Conservation (phyloP, 1,139 yeast species). For the Pichia sp. region DNA sequence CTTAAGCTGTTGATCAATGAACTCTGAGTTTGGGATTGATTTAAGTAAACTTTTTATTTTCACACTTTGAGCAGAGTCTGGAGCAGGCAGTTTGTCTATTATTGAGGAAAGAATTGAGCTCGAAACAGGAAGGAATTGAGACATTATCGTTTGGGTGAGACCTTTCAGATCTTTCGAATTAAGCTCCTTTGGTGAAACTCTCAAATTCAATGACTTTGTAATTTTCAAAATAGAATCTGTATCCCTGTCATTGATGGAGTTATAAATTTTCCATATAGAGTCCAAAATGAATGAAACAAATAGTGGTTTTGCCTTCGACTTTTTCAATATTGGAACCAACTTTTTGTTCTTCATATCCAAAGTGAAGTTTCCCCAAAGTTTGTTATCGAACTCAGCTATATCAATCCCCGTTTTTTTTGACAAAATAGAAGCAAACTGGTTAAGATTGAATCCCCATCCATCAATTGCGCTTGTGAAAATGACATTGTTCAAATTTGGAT, state of each 20-base stretch:
- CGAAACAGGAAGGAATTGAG: slow-evolving; percentile 94
- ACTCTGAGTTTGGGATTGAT: slow-evolving; percentile 48
- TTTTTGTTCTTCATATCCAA: slow-evolving; percentile 87
- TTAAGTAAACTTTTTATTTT: slow-evolving; percentile 68
- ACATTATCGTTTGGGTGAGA: slow-evolving; percentile 65
- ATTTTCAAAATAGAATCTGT: slow-evolving; percentile 72
- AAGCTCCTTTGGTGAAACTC: slow-evolving; percentile 70
- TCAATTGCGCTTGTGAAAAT: slow-evolving; percentile 92
- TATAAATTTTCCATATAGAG: slow-evolving; percentile 89
- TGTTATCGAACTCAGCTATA: slow-evolving; percentile 70
- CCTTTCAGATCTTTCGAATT: slow-evolving; percentile 72
- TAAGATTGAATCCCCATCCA: slow-evolving; percentile 95
- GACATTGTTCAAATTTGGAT: slow-evolving; percentile 88
- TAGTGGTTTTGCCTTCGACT: slow-evolving; percentile 62
- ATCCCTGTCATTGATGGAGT: slow-evolving; percentile 63
- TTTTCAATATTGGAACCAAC: slow-evolving; percentile 57
- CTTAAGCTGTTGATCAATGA: slow-evolving; percentile 48
- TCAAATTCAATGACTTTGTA: slow-evolving; percentile 63
- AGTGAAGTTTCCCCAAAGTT: slow-evolving; percentile 94
- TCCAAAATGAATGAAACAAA: slow-evolving; percentile 87
- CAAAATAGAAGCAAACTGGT: slow-evolving; percentile 84
- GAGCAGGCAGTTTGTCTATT: slow-evolving; percentile 82
- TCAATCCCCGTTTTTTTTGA: slow-evolving; percentile 84
- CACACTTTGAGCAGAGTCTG: slow-evolving; percentile 64
- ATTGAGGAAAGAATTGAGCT: slow-evolving; percentile 81